A percentile compares a stretch with the other conserved stretches of the same genome.
phyloP scores from a whole-genome alignment of 306 rosid species.

The Dalbergia cochinchinensis region DNA sequence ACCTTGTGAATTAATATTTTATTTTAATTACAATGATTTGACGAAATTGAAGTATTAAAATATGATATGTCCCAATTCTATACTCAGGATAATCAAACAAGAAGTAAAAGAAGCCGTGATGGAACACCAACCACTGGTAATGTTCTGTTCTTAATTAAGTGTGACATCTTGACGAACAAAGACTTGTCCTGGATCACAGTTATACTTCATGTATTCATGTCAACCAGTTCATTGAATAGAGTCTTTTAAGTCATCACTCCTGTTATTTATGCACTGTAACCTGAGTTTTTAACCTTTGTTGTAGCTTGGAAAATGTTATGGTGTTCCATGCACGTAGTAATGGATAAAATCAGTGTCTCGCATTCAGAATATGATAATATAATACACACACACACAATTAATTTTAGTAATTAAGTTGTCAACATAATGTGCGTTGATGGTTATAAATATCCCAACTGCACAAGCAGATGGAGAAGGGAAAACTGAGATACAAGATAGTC shows the following conservation, averaged over 20 bases:
- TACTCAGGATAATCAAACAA: constrained; percentile 69
- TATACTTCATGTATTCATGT: constrained; percentile 23
- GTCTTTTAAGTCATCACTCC: neutral
- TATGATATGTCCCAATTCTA: constrained; percentile 46
- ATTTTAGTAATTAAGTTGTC: neutral
- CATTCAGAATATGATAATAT: neutral
- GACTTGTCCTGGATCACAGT: constrained; percentile 40
- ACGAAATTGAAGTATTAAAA: constrained; percentile 37
- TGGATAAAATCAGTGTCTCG: neutral
- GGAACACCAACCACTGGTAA: constrained; percentile 81
- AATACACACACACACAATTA: no score
- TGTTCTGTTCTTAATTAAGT: constrained; percentile 48
- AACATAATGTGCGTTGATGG: constrained; percentile 22
- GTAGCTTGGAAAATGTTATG: constrained; percentile 3
- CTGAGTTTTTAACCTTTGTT: constrained; percentile 1
- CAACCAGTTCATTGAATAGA: constrained; percentile 27
- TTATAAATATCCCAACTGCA: constrained; percentile 35
- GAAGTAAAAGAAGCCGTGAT: constrained; percentile 83
- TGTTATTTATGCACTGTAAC: neutral
- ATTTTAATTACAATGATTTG: constrained; percentile 22
- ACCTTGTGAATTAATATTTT: constrained; percentile 20
- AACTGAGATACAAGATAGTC: constrained; percentile 55
- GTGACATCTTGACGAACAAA: constrained; percentile 42
- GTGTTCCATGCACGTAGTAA: constrained; percentile 4
- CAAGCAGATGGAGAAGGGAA: constrained; percentile 72